Evolutionary conservation across 2,329 filamentous ascomycete species (phyloP).

Genomic region (Arthroderma uncinatum): DNA sequence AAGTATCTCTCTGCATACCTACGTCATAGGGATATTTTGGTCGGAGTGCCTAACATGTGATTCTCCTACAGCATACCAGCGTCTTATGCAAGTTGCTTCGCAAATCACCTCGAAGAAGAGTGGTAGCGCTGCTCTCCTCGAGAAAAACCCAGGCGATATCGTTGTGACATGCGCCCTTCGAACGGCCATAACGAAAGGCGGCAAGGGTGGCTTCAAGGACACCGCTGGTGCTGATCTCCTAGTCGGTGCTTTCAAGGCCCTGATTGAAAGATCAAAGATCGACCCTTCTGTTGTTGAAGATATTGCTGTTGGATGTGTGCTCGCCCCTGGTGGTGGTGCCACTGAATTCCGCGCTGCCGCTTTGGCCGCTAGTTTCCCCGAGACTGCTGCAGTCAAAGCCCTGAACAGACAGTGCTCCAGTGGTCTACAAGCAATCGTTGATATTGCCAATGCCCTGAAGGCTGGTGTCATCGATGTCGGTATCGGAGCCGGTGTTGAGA

Average conservation of each 20-base stretch:
- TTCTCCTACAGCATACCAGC: conserved; percentile 41
- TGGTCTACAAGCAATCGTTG: conserved; percentile 82
- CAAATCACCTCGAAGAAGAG: conserved; percentile 39
- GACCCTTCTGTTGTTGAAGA: conserved; percentile 84
- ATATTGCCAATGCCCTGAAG: conserved; percentile 87
- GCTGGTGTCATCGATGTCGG: conserved; percentile 90
- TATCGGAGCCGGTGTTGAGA: conserved; percentile 89
- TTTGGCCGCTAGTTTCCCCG: conserved; percentile 82
- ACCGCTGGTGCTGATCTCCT: conserved; percentile 78
- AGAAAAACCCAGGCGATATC: conserved; percentile 54
- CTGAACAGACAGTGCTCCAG: conserved; percentile 93
- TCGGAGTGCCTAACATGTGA: conserved; percentile 17
- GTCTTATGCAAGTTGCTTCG: conserved; percentile 48
- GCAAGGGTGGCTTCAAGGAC: conserved; percentile 92
- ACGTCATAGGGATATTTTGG: conserved; percentile 9
- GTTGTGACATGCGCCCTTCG: conserved; percentile 89
- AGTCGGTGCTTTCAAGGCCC: conserved; percentile 65
- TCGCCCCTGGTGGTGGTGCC: conserved; percentile 84
- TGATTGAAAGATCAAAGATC: conserved; percentile 77
- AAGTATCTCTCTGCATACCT: conserved; percentile 14
- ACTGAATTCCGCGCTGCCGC: conserved; percentile 93
- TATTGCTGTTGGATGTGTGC: conserved; percentile 79
- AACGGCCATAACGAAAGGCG: conserved; percentile 83
- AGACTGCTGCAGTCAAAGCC: conserved; percentile 68
- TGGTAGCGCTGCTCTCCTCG: conserved; percentile 27